Conservation (phyloP, 2,329 filamentous ascomycete species). For the Aspergillus nomiae region DNA sequence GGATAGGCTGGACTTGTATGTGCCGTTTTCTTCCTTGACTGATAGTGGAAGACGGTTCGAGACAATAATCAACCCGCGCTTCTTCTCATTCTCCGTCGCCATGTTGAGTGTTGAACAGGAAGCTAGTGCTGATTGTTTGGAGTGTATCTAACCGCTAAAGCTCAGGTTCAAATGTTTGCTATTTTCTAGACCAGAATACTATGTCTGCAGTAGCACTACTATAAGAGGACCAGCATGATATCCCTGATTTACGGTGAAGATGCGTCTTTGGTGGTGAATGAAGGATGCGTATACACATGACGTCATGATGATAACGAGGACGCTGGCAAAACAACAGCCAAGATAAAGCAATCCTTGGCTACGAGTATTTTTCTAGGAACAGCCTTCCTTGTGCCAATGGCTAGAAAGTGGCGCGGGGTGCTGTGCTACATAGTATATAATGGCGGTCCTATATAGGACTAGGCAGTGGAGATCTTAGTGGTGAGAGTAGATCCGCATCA, state of each 20-base stretch:
- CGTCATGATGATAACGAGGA: neutral
- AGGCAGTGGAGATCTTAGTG: neutral
- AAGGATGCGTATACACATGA: neutral
- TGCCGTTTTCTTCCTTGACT: conserved; percentile 80
- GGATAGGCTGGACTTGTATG: conserved; percentile 83
- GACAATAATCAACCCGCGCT: conserved; percentile 63
- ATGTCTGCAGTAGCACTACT: neutral
- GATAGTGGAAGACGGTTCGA: conserved; percentile 92
- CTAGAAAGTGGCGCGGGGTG: neutral
- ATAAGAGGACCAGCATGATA: neutral
- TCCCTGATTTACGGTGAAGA: neutral
- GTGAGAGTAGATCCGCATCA: neutral
- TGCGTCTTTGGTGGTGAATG: neutral
- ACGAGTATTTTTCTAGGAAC: neutral
- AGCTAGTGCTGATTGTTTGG: neutral
- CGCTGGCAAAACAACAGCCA: neutral
- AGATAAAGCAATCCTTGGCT: neutral
- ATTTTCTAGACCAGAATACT: neutral
- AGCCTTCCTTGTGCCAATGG: neutral
- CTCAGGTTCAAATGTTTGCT: neutral
- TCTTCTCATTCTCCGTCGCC: conserved; percentile 10
- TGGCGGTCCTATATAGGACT: neutral
- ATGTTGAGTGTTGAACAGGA: neutral
- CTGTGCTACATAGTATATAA: neutral
- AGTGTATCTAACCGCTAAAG: neutral